These are phyloP conservation scores for Lenzites betulinus DNA, from an alignment of 768 basidiomycete species.

Conservation along the genomic window DNA sequence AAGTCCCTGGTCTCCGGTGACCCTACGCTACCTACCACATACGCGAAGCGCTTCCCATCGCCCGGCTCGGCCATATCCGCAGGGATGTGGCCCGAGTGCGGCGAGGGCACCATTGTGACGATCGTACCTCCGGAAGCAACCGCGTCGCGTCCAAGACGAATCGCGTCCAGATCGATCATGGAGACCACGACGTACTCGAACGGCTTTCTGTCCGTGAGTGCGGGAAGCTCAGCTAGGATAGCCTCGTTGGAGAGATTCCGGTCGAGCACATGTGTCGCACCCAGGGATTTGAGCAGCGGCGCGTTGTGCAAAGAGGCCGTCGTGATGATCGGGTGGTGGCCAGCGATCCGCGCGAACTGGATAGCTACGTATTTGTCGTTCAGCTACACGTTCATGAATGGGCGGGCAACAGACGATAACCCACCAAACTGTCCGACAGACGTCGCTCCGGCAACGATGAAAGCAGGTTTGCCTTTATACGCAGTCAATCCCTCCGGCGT, in stretches of 20 bases:
- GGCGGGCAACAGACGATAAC: not conserved
- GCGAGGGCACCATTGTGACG: conserved; percentile 5
- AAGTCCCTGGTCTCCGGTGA: conserved; percentile 7
- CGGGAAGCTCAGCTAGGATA: conserved; percentile 8
- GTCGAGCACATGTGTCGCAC: conserved; percentile 31
- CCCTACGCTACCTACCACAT: conserved; percentile 14
- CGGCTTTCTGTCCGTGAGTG: not conserved
- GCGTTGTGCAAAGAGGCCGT: conserved; percentile 28
- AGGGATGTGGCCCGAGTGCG: not conserved
- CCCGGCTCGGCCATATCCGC: conserved; percentile 6
- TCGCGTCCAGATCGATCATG: conserved; percentile 17
- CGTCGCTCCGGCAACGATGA: conserved; percentile 25
- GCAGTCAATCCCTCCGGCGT: conserved; percentile 6
- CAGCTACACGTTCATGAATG: not conserved
- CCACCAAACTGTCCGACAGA: conserved; percentile 27
- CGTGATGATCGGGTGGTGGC: conserved; percentile 28
- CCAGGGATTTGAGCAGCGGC: conserved; percentile 23
- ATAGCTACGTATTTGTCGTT: conserved; percentile 13
- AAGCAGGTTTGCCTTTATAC: conserved; percentile 20
- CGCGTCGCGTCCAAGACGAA: conserved; percentile 2
- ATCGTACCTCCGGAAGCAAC: conserved; percentile 25
- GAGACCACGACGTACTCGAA: conserved; percentile 11
- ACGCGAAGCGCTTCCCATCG: conserved; percentile 23
- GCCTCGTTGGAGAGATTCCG: conserved; percentile 12
- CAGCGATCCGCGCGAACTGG: conserved; percentile 26